A percentile compares a stretch with the other conserved stretches of the same genome.
phyloP scores from a whole-genome alignment of 805 yeast genomes.

The Cyberlindnera amylophila region DNA sequence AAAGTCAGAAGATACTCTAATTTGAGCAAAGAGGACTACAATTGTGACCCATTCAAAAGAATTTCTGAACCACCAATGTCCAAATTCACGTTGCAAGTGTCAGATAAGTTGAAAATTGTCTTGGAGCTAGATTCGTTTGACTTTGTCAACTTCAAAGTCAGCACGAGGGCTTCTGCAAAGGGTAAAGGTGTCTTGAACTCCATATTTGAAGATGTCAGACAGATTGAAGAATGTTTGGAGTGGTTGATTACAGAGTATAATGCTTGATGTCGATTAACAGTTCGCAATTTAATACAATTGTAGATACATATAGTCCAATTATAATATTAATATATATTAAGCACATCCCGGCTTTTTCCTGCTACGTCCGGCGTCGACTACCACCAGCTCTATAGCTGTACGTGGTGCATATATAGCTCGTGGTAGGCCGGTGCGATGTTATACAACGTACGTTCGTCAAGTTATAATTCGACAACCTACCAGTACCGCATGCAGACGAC shows the following conservation, averaged over 20 bases:
- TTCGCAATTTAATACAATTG: background rate
- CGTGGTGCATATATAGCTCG: no score
- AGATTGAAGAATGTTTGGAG: constrained; percentile 50
- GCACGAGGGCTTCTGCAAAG: constrained; percentile 14
- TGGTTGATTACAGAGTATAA: constrained; percentile 41
- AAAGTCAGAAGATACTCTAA: constrained; percentile 20
- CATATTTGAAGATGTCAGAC: constrained; percentile 46
- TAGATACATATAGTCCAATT: no score
- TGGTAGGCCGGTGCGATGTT: no score
- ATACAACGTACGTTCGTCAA: no score
- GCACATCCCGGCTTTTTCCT: no score
- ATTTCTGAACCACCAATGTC: constrained; percentile 24
- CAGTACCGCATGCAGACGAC: no score
- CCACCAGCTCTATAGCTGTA: no score
- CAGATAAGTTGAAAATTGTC: constrained; percentile 8
- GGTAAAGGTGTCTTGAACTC: constrained; percentile 41
- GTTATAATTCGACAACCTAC: no score
- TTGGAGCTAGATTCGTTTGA: constrained; percentile 22
- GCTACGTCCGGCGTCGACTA: no score
- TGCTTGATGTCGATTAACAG: background rate
- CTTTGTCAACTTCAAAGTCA: constrained; percentile 20
- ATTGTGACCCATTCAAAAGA: constrained; percentile 19
- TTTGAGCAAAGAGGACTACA: constrained; percentile 8
- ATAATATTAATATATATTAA: no score
- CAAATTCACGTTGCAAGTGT: constrained; percentile 31